Evolutionary conservation across 257 asterid species (phyloP), one percentile per base, ranked within the genome.

Genomic region (Lithospermum erythrorhizon): DNA sequence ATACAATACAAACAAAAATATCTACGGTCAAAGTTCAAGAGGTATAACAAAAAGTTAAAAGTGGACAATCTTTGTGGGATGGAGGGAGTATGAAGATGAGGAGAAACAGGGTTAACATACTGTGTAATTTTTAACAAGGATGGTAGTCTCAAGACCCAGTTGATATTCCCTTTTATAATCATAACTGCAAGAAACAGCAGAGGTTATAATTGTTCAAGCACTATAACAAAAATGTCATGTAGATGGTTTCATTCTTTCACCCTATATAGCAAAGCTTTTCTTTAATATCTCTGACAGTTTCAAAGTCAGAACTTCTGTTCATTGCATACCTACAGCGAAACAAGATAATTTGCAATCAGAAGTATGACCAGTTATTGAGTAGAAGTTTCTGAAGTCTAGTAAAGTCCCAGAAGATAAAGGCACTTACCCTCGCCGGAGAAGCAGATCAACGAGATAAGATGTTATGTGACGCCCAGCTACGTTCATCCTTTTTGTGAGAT

Each of bases 161-260:
- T 91, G 98, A 78, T 88, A 88, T 78, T 91, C 98, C 80, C 98
- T 82, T 78, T 86, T 88, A 84, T 91, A 91, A 82, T 91, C 95
- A 73, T 88, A 88, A 73, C 98, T 91, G 81, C 48, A 60, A 63
- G 54, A 56, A 65, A 72, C 59, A 30, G 66, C 47, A 29, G 45
- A 59, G 53, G 63, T 66, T 68, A 63, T 51, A 57, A 60, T 55
- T 29, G 21, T 30, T 24, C 4, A 37, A 25, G 17, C 49, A 35
- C 27, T 55, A 53, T 59, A 30, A 56, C 32, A 22, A 59, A 63
- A 61, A 62, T 25, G 24, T 35, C 6, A 18, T 32, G 56, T 76
- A 63, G 30, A 61, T 54, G 65, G 21, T 56, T 58, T 58, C 52
- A 57, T 58, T 41, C 23, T 47, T 65, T 75, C 67, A 88, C 98